phyloP scores from a whole-genome alignment of 345 rosid genomes.

The Populus euphratica region DNA sequence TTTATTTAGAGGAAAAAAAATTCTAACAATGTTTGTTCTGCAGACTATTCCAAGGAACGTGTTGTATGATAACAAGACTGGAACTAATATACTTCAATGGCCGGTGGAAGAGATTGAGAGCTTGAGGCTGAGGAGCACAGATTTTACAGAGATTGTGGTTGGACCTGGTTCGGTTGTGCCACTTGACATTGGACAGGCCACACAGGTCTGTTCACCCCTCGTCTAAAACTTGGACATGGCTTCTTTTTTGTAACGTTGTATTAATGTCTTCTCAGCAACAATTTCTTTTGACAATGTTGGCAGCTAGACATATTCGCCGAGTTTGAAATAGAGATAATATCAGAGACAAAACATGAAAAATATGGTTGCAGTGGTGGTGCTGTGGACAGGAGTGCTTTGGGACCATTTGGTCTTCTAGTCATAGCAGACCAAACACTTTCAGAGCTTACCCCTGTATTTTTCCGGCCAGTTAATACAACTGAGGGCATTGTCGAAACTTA shows the following conservation, averaged over 20 bases:
- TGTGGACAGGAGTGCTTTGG: slow-evolving; percentile 48
- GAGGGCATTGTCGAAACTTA: slow-evolving; percentile 38
- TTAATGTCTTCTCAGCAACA: background rate
- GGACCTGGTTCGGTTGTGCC: slow-evolving; percentile 61
- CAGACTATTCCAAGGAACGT: slow-evolving; percentile 78
- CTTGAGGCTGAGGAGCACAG: slow-evolving; percentile 54
- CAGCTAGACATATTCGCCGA: slow-evolving; percentile 51
- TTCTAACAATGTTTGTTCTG: background rate
- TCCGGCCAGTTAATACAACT: slow-evolving; percentile 44
- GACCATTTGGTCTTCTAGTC: slow-evolving; percentile 77
- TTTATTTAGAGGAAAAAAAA: no score
- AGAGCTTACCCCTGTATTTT: slow-evolving; percentile 71
- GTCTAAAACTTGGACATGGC: background rate
- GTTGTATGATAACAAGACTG: slow-evolving; percentile 59
- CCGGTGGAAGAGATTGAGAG: slow-evolving; percentile 84
- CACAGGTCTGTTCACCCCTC: slow-evolving; percentile 40
- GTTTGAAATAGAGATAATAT: slow-evolving; percentile 39
- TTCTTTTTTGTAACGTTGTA: background rate
- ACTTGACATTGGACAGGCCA: slow-evolving; percentile 49
- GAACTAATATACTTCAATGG: slow-evolving; percentile 66
- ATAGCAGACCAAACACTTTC: slow-evolving; percentile 62
- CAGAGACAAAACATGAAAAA: slow-evolving; percentile 24
- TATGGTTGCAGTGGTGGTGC: slow-evolving; percentile 51
- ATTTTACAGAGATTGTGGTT: slow-evolving; percentile 40
- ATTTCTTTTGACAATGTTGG: background rate